Evolutionary conservation across 2,329 filamentous ascomycete species (phyloP), one percentile per base, ranked within the genome.

Genomic region (Ascochyta koolunga): DNA sequence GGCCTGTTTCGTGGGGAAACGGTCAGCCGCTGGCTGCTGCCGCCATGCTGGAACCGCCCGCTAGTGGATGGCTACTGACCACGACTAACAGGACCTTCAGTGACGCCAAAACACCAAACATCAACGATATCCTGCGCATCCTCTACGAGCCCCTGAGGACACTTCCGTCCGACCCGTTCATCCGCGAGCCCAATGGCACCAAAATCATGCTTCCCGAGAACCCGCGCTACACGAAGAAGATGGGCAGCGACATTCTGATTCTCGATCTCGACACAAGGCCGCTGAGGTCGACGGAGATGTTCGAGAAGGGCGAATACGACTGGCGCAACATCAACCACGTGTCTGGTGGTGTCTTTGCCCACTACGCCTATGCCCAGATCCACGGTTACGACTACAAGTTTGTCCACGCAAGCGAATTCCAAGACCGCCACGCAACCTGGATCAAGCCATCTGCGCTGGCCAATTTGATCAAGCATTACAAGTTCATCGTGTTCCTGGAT

Each of bases 381-480:
- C 80, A 82, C 58, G 78, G 79, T 6, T 81, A 80, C 58, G 77
- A 80, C 51, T 82, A 81, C 66, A 79, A 79, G 33, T 76, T 80
- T 49, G 71, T 81, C 19, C 75, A 73, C 35, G 77, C 77, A 2
- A 61, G 66, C 38, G 68, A 74, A 10, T 77, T 77, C 38, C 55
- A 72, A 25, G 75, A 77, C 52, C 75, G 77, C 37, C 73, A 76
- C 50, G 71, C 74, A 7, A 81, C 78, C 19, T 82, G 80, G 80
- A 76, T 78, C 59, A 82, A 82, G 64, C 71, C 71, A 5, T 71
- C 67, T 22, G 71, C 72, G 13, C 63, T 74, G 9, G 71, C 71
- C 29, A 73, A 74, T 44, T 60, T 71, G 37, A 70, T 75, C 59
- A 70, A 69, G 15, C 49, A 73, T 38, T 75, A 74, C 66, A 74